phyloP scores from a whole-genome alignment of 1,284 basidiomycete genomes.

The Porphyrellus sp. region DNA sequence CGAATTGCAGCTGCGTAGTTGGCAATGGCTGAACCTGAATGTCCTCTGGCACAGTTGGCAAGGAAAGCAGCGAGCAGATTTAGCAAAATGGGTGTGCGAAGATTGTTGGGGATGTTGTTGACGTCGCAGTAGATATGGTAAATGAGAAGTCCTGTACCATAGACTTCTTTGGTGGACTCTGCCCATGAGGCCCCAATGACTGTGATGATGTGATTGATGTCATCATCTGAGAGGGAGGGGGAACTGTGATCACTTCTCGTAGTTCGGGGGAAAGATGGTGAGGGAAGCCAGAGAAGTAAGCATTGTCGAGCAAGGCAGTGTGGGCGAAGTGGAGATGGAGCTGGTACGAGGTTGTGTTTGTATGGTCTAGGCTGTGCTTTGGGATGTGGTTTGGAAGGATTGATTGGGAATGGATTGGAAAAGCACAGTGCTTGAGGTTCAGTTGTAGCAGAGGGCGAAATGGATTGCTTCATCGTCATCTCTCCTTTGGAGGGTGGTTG shows the following conservation, averaged over 20 bases:
- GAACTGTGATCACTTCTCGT: background rate
- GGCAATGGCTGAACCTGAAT: background rate
- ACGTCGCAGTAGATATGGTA: constrained; percentile 35
- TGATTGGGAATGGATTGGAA: too few relatives aligned
- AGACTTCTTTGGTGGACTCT: constrained; percentile 15
- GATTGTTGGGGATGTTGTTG: rapidly evolving
- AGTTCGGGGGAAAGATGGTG: too few relatives aligned
- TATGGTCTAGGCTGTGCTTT: background rate
- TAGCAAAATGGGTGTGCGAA: background rate
- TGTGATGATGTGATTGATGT: constrained; percentile 15
- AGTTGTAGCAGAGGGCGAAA: too few relatives aligned
- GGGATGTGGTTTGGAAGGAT: too few relatives aligned
- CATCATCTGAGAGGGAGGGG: background rate
- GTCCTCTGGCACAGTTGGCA: background rate
- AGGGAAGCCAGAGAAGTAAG: background rate
- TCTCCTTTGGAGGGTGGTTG: too few relatives aligned
- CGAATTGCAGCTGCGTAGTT: background rate
- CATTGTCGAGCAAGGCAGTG: background rate
- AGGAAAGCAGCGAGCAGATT: background rate
- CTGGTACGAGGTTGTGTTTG: rapidly evolving
- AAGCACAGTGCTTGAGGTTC: too few relatives aligned
- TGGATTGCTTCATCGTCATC: too few relatives aligned
- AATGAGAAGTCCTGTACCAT: constrained; percentile 14
- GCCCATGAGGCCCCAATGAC: constrained; percentile 19
- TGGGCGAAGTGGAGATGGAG: background rate